Conservation (phyloP, 495 filamentous ascomycete genomes). For the Geopyxis carbonaria region DNA sequence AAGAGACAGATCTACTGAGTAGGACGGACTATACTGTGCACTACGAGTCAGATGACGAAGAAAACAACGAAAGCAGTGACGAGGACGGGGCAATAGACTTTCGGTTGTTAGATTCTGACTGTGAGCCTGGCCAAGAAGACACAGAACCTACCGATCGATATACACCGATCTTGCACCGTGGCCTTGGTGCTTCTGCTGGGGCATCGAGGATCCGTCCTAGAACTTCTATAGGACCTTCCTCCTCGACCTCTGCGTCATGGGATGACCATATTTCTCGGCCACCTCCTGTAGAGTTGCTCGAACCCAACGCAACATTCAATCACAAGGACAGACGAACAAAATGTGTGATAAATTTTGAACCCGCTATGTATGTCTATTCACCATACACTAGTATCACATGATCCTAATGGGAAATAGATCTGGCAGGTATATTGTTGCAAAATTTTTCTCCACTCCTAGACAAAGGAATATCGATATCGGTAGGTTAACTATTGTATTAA, state of each 20-base stretch:
- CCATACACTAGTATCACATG: not conserved
- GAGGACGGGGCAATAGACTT: conserved; percentile 5
- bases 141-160: not conserved
- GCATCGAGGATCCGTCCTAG: too few species aligned
- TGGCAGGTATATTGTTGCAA: conserved; percentile 21
- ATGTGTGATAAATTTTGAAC: conserved; percentile 76
- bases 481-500: not conserved
- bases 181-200: not conserved
- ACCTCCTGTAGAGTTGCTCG: conserved; percentile 9
- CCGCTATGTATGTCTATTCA: conserved; percentile 48
- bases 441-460: conserved; percentile 10
- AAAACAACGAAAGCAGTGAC: conserved; percentile 12
- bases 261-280: conserved; percentile 6
- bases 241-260: not conserved
- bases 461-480: conserved; percentile 10
- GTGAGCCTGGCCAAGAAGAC: conserved; percentile 2
- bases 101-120: not conserved
- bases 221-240: too few species aligned
- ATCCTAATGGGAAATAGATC: conserved; percentile 13
- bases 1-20: conserved; percentile 50
- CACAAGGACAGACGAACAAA: conserved; percentile 60
- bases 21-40: conserved; percentile 65
- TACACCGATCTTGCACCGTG: not conserved
- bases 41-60: conserved; percentile 28
- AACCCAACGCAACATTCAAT: conserved; percentile 38